A percentile compares a stretch with the other conserved stretches of the same genome.
Evolutionary conservation across 352 stramenopile genomes (phyloP).

Genomic region (Phytophthora agathidicida): DNA sequence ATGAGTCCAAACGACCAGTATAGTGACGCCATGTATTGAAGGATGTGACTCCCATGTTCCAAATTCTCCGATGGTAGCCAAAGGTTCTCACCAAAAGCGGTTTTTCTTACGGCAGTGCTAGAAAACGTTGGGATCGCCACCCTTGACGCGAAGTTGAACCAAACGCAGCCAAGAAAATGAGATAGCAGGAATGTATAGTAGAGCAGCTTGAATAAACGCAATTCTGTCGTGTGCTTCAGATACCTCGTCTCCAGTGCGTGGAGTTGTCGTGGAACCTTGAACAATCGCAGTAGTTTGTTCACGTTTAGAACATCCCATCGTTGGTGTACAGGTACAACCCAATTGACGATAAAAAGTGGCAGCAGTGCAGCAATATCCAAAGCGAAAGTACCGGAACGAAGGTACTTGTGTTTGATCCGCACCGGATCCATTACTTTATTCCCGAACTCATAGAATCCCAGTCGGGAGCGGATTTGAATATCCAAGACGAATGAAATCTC

Average conservation of each 20-base stretch:
- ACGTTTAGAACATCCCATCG: slow-evolving; percentile 59
- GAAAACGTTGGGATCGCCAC: slow-evolving; percentile 14
- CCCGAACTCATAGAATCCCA: slow-evolving; percentile 69
- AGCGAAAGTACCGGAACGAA: slow-evolving; percentile 46
- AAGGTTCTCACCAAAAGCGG: slow-evolving; percentile 32
- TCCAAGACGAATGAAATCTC: slow-evolving; percentile 58
- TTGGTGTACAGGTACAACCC: slow-evolving; percentile 12
- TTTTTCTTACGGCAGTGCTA: not conserved
- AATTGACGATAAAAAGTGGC: slow-evolving; percentile 65
- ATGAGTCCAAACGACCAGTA: slow-evolving; percentile 81
- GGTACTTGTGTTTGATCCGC: slow-evolving; percentile 47
- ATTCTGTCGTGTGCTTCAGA: slow-evolving; percentile 57
- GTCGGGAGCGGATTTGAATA: slow-evolving; percentile 53
- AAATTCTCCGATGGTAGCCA: slow-evolving; percentile 49
- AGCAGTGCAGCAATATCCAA: slow-evolving; percentile 59
- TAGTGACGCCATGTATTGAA: slow-evolving; percentile 66
- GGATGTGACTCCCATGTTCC: slow-evolving; percentile 17
- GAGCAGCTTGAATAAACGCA: slow-evolving; percentile 69
- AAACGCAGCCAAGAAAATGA: slow-evolving; percentile 64
- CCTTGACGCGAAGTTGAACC: slow-evolving; percentile 59
- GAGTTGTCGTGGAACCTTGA: slow-evolving; percentile 64
- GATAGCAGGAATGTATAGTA: slow-evolving; percentile 73
- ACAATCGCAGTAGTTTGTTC: slow-evolving; percentile 63
- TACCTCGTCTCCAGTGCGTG: slow-evolving; percentile 63
- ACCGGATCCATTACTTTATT: slow-evolving; percentile 67